phyloP scores from a whole-genome alignment of 2,329 filamentous ascomycete species.

The Hypoxylon sp. region DNA sequence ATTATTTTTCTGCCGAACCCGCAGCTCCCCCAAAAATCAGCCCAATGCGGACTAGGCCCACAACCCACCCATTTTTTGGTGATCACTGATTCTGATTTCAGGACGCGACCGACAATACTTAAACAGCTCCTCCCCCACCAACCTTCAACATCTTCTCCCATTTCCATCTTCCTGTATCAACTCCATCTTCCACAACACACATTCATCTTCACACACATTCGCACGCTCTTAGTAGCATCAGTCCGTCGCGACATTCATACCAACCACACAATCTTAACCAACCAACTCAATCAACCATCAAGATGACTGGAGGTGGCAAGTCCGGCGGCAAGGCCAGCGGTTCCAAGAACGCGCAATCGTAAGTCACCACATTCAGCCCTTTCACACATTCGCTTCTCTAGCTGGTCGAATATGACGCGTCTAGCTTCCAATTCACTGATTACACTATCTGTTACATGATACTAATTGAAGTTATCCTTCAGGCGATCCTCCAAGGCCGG shows the following conservation, averaged over 20 bases:
- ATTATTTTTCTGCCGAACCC: constrained; percentile 43
- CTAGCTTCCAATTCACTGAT: constrained; percentile 41
- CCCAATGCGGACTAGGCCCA: constrained; percentile 49
- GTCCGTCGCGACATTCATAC: constrained; percentile 41
- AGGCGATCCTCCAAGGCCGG: constrained; percentile 99
- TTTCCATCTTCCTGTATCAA: constrained; percentile 57
- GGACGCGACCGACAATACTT: constrained; percentile 55
- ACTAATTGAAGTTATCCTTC: constrained; percentile 57
- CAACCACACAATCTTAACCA: constrained; percentile 36
- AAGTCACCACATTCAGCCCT: constrained; percentile 63
- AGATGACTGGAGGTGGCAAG: constrained; percentile 99
- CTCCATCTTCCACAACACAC: constrained; percentile 50
- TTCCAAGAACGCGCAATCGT: constrained; percentile 99
- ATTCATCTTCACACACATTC: constrained; percentile 45
- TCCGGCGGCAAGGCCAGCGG: constrained; percentile 99
- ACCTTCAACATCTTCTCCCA: constrained; percentile 54
- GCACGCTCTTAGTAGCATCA: constrained; percentile 47
- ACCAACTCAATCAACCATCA: constrained; percentile 67
- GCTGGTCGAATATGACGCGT: constrained; percentile 57
- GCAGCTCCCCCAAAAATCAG: constrained; percentile 39
- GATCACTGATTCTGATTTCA: constrained; percentile 51
- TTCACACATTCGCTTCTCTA: neutral
- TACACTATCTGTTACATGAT: constrained; percentile 23
- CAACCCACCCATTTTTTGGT: constrained; percentile 46
- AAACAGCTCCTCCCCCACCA: constrained; percentile 55